Percentiles rank a stretch among this genome's conserved stretches.
phyloP scores from a whole-genome alignment of 495 filamentous ascomycete species.

The Aspergillus avenaceus region DNA sequence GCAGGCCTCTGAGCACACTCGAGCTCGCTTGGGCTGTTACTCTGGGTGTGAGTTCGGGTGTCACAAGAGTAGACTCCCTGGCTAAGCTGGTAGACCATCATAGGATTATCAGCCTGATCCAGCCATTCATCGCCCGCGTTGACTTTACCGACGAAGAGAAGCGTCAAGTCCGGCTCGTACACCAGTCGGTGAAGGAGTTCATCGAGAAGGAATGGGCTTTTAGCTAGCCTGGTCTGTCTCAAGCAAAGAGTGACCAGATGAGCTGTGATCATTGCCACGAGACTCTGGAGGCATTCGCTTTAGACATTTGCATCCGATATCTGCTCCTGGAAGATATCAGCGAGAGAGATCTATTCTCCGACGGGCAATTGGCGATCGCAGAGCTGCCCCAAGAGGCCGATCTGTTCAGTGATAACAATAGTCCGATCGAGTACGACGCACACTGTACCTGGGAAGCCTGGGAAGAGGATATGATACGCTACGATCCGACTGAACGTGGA shows the following conservation, averaged over 20 bases:
- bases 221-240: slow-evolving; percentile 4
- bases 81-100: slow-evolving; percentile 18
- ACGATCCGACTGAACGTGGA: slow-evolving; percentile 17
- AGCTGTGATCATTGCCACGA: background rate
- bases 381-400: slow-evolving; percentile 16
- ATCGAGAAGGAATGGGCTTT: slow-evolving; percentile 9
- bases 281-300: slow-evolving; percentile 16
- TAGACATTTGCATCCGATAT: slow-evolving; percentile 22
- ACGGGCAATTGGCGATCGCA: slow-evolving; percentile 17
- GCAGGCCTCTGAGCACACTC: slow-evolving; percentile 22
- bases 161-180: slow-evolving; percentile 19
- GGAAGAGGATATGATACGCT: slow-evolving; percentile 20
- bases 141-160: slow-evolving; percentile 18
- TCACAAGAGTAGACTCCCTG: slow-evolving; percentile 16
- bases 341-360: slow-evolving; percentile 16
- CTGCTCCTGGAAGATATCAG: slow-evolving; percentile 25
- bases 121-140: slow-evolving; percentile 20
- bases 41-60: slow-evolving; percentile 6
- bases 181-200: slow-evolving; percentile 26
- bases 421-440: slow-evolving; percentile 11
- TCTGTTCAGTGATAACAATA: slow-evolving; percentile 11
- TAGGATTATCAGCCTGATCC: slow-evolving; percentile 23
- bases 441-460: slow-evolving; percentile 20
- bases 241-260: background rate
- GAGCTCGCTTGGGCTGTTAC: slow-evolving; percentile 22